Evolutionary conservation across 1,139 yeast genomes (phyloP), one percentile per base, ranked within the genome.

Genomic region (Pichia sp.): DNA sequence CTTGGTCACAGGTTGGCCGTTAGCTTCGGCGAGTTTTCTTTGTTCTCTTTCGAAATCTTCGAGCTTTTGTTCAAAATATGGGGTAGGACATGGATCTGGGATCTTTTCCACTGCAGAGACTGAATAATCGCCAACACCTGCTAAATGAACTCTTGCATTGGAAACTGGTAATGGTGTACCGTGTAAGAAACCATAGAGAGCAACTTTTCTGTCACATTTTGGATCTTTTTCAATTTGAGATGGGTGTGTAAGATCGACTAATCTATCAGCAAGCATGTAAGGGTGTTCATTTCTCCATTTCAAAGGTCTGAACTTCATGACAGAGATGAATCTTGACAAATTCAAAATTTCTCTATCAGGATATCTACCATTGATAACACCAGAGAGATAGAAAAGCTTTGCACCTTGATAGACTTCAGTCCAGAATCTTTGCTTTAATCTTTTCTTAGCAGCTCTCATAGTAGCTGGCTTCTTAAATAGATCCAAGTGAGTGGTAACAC

Each of bases 201-300:
- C 95, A 6, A 93, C 77, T 52, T 80, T 85, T 50, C 99, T 70
- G 56, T 91, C 97, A 49, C 81, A 69, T 56, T 88, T 88, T 24
- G 83, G 77, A 51, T 91, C 79, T 40, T 77, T 55, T 42, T 82
- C 87, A 30, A 91, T 75, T 33, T 68, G 59, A 39, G 85, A 77
- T 2, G 98, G 98, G 59, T 88, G 96, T 3, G 99, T 93, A 47
- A 93, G 67, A 59, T 93, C 99, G n/a, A 94, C 85, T 29, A 91
- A 69, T 57, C 98, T 73, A 57, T 93, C 99, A 16, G 91, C 91
- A 41, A 93, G 64, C 48, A 93, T 59, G 55, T 93, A 93, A 6
- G 97, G 95, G 65, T 93, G 99, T 62, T 91, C 97, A 56, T 91
- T 91, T 64, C 98, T 77, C 99, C 99, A 93, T 60, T 88, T 91